Evolutionary conservation across 2,329 filamentous ascomycete species (phyloP), one percentile per base, ranked within the genome.

Genomic region (Grosmannia penicillata): DNA sequence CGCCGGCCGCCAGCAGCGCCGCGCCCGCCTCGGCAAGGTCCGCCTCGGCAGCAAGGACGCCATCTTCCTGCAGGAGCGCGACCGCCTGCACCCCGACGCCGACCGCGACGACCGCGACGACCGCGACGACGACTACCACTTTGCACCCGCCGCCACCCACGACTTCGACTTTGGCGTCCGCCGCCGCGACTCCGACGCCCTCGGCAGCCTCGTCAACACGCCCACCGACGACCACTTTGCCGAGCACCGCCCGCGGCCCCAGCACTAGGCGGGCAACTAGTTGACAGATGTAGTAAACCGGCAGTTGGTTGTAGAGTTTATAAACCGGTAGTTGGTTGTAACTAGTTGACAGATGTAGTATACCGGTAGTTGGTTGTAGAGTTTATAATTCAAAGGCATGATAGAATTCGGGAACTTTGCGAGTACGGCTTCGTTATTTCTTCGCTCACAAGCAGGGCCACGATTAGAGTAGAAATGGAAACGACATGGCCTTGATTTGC

Each of bases 181-280:
- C 33, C 49, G 59, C 37, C 55, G 53, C 31, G 66, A 68, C 44
- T 69, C 66, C 45, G 63, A 68, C 23, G 61, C 56, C 4, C 56
- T 70, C 25, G 67, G 62, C 24, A 70, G 66, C 50, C 47, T 71
- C 42, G 63, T 60, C 2, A 61, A 58, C 9, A 68, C 60, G 32
- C 66, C 67, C 18, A 60, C 60, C 3, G 57, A 62, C 24, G 57
- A 61, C 17, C 47, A 52, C 6, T 64, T 61, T 34, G 56, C 61
- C 49, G 53, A 60, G n/a, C 31, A 15, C 22, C 19, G 17, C 10
- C 21, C 8, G 24, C 22, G 14, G 11, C 9, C 33, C 14, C 7
- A 5, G n/a, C n/a, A n/a, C n/a, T 4, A 22, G 8, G 47, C 51
- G 23, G 45, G 47, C 5, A 71, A 71, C 37, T 51, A 56, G 6